Conservation (phyloP, 1,139 yeast genomes). For the Lodderomyces margitis region DNA sequence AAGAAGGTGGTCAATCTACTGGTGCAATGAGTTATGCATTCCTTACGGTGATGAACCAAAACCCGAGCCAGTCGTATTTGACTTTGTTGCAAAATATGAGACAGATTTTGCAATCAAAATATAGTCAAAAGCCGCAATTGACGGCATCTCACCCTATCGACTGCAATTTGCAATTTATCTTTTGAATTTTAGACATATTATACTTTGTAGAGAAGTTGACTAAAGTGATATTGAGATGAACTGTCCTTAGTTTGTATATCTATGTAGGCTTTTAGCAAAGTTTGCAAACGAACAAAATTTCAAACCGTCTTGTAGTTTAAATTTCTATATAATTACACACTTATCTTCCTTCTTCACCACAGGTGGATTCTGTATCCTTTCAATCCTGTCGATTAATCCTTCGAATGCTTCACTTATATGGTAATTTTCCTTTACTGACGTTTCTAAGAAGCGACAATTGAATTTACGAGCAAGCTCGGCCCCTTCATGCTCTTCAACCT, state of each 20-base stretch:
- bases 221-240: too few relatives aligned
- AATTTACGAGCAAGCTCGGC: slow-evolving; percentile 59
- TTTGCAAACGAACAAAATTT: not conserved
- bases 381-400: slow-evolving; percentile 68
- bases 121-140: slow-evolving; percentile 86
- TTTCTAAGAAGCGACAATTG: slow-evolving; percentile 70
- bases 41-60: slow-evolving; percentile 61
- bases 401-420: slow-evolving; percentile 69
- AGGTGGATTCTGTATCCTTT: slow-evolving; percentile 54
- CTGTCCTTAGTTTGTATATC: too few relatives aligned
- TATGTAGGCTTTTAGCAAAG: too few relatives aligned
- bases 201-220: too few relatives aligned
- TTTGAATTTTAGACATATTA: too few relatives aligned
- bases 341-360: slow-evolving; percentile 34
- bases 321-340: slow-evolving; percentile 31
- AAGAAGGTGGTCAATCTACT: slow-evolving; percentile 72
- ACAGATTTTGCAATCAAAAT: slow-evolving; percentile 61
- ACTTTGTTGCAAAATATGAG: slow-evolving; percentile 82
- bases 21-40: slow-evolving; percentile 97
- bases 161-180: slow-evolving; percentile 60
- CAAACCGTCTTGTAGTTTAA: not conserved
- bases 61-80: slow-evolving; percentile 74
- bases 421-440: slow-evolving; percentile 73
- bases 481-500: slow-evolving; percentile 67
- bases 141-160: slow-evolving; percentile 85